These are phyloP conservation scores for Pisolithus orientalis DNA, from an alignment of 768 basidiomycete species.

Conservation along the genomic window DNA sequence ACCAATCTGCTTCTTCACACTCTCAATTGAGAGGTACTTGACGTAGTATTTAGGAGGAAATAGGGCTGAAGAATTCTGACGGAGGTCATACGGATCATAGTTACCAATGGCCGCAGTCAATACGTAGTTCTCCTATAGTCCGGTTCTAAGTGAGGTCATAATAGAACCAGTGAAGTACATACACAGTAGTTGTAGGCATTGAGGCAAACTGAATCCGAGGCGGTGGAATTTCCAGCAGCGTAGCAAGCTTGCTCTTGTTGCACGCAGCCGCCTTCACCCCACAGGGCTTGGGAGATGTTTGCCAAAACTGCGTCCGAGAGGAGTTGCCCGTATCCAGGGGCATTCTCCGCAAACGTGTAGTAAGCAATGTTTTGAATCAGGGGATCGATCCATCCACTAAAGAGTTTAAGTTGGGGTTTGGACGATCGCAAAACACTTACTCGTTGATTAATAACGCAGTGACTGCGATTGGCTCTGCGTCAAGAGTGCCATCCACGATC, in stretches of 20 bases:
- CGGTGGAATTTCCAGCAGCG: conserved; percentile 40
- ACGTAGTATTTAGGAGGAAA: conserved; percentile 58
- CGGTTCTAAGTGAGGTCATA: background rate
- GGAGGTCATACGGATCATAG: conserved; percentile 49
- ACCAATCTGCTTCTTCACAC: conserved; percentile 43
- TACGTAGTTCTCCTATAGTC: conserved; percentile 37
- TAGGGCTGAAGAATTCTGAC: conserved; percentile 44
- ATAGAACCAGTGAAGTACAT: conserved; percentile 10
- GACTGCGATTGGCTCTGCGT: conserved; percentile 47
- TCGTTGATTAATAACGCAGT: conserved; percentile 64
- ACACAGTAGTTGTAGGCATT: conserved; percentile 54
- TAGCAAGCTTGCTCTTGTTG: conserved; percentile 53
- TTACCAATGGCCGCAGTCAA: conserved; percentile 46
- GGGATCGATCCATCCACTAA: conserved; percentile 62
- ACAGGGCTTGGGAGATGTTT: conserved; percentile 43
- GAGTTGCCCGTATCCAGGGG: conserved; percentile 63
- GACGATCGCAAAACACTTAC: conserved; percentile 20
- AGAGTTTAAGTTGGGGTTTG: background rate
- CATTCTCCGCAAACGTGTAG: conserved; percentile 51
- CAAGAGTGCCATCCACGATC: conserved; percentile 37
- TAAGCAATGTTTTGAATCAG: conserved; percentile 57
- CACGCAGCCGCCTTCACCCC: conserved; percentile 42
- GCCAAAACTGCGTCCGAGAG: conserved; percentile 40
- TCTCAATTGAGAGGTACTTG: conserved; percentile 33
- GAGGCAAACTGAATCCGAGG: conserved; percentile 45